Percentiles rank a stretch among this genome's conserved stretches.
These are phyloP conservation scores for Candida gorgasii DNA, from an alignment of 805 yeast species.

Conservation along the genomic window DNA sequence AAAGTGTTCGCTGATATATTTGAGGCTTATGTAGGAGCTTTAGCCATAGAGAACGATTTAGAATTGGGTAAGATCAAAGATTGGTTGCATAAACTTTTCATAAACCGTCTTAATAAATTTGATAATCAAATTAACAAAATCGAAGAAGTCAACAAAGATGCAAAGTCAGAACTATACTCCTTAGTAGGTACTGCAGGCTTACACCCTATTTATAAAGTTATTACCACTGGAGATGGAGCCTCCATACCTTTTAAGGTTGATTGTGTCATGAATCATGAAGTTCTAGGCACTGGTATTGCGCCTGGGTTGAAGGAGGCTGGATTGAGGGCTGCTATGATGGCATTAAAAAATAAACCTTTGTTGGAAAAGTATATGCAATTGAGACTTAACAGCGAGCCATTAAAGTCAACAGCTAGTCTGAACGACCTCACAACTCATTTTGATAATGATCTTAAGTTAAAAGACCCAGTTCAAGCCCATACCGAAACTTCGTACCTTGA, in stretches of 20 bases:
- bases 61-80: conserved; percentile 50
- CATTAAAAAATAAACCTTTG: conserved; percentile 55
- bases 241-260: conserved; percentile 60
- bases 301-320: conserved; percentile 76
- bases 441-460: neutral
- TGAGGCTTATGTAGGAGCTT: conserved; percentile 92
- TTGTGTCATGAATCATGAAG: conserved; percentile 63
- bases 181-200: conserved; percentile 73
- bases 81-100: conserved; percentile 58
- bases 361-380: conserved; percentile 64
- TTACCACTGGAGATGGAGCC: conserved; percentile 46
- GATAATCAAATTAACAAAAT: conserved; percentile 33
- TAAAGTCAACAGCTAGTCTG: neutral
- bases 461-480: neutral
- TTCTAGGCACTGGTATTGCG: conserved; percentile 74
- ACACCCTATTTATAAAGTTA: conserved; percentile 59
- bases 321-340: conserved; percentile 79
- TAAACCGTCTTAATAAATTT: conserved; percentile 40
- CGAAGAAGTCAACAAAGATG: conserved; percentile 55
- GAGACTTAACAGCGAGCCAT: conserved; percentile 37
- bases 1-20: conserved; percentile 86
- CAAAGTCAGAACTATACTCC: conserved; percentile 77
- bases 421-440: neutral
- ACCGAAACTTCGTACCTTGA: neutral
- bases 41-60: conserved; percentile 56